phyloP scores from a whole-genome alignment of 1,284 basidiomycete species.

The Schizopora paradoxa region DNA sequence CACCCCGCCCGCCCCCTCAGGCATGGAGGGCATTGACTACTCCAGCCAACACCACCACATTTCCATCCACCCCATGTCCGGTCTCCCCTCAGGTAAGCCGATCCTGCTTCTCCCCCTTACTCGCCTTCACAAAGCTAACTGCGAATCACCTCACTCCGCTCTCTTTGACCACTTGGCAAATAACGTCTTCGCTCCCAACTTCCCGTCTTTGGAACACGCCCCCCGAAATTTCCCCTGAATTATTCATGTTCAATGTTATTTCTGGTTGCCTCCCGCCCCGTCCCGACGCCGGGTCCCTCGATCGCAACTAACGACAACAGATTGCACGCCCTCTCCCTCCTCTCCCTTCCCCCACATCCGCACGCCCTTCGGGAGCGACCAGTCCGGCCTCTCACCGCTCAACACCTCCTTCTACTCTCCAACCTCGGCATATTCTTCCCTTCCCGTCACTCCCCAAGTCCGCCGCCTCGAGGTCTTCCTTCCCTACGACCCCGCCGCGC shows the following conservation, averaged over 20 bases:
- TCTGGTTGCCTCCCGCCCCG: neutral
- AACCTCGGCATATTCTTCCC: slow-evolving; percentile 6
- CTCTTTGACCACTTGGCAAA: no score
- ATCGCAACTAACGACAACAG: neutral
- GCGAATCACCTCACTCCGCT: no score
- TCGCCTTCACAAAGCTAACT: no score
- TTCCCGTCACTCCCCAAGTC: slow-evolving; percentile 7
- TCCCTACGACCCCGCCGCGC: slow-evolving; percentile 9
- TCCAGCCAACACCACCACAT: no score
- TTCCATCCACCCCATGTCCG: no score
- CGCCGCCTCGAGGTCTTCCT: slow-evolving; percentile 9
- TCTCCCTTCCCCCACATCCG: neutral
- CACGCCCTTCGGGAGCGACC: neutral
- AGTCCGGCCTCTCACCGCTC: neutral
- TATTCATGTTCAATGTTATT: no score
- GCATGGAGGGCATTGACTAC: neutral
- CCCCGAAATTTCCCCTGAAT: no score
- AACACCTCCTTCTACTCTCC: slow-evolving; percentile 2
- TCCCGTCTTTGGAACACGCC: no score
- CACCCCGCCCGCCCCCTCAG: neutral
- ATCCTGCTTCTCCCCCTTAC: no score
- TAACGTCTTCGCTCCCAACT: no score
- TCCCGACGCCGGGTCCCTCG: neutral
- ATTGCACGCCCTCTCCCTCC: slow-evolving; percentile 3
- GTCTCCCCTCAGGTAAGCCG: no score